Conservation (phyloP, 1,284 basidiomycete species). For the Malassezia slooffiae region DNA sequence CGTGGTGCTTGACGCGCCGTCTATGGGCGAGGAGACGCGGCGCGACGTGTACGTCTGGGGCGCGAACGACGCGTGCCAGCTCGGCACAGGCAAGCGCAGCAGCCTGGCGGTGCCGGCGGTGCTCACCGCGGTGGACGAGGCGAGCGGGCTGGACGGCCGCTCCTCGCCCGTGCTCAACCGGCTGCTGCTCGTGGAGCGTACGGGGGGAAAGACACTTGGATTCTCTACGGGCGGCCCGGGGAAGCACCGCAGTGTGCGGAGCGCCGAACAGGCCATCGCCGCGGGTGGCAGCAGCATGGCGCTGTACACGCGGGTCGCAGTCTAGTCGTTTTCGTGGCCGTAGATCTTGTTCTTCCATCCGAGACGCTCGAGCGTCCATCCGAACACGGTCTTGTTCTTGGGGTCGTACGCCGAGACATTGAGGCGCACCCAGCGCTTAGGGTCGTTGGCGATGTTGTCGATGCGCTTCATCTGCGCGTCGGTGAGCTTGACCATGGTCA, state of each 20-base stretch:
- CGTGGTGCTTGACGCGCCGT: slow-evolving; percentile 34
- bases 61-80: slow-evolving; percentile 32
- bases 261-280: slow-evolving; percentile 9
- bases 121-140: slow-evolving; percentile 47
- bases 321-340: not conserved
- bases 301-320: slow-evolving; percentile 4
- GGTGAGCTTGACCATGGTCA: slow-evolving; percentile 57
- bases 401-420: slow-evolving; percentile 15
- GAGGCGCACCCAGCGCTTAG: slow-evolving; percentile 19
- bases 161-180: slow-evolving; percentile 1
- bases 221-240: too few species aligned
- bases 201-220: too few species aligned
- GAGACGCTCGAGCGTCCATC: slow-evolving; percentile 27
- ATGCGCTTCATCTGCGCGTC: slow-evolving; percentile 53
- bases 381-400: slow-evolving; percentile 17
- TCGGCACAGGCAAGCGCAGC: slow-evolving; percentile 67
- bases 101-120: slow-evolving; percentile 61
- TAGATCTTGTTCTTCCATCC: slow-evolving; percentile 23
- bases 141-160: not conserved
- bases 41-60: slow-evolving; percentile 54
- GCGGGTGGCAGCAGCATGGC: slow-evolving; percentile 10
- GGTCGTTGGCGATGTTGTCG: slow-evolving; percentile 22
- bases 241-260: too few species aligned
- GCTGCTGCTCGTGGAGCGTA: slow-evolving; percentile 9
- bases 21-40: slow-evolving; percentile 33